Percentiles rank a stretch among this genome's conserved stretches.
Conservation (phyloP, 2,329 filamentous ascomycete genomes). For the Sclerotinia sclerotiorum region DNA sequence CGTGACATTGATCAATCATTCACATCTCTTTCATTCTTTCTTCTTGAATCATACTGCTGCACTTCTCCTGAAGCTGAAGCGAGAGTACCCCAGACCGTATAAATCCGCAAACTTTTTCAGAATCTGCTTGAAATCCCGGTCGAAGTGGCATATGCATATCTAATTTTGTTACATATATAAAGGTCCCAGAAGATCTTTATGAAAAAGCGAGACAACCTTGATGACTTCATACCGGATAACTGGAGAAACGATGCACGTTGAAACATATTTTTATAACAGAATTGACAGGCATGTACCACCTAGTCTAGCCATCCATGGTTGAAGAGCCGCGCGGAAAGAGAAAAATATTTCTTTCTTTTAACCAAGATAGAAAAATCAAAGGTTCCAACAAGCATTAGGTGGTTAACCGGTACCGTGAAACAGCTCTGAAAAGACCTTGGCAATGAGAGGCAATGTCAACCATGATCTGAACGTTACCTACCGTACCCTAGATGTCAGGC, state of each 20-base stretch:
- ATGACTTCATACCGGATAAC: neutral
- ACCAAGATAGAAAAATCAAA: neutral
- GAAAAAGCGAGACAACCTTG: neutral
- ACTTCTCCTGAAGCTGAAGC: neutral
- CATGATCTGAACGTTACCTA: neutral
- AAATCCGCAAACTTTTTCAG: neutral
- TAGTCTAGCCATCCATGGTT: constrained; percentile 7
- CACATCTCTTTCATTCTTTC: no score
- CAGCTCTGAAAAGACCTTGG: neutral
- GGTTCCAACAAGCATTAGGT: constrained; percentile 8
- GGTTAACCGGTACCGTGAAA: neutral
- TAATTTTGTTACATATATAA: neutral
- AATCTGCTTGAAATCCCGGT: neutral
- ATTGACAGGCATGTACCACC: neutral
- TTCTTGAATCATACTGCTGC: neutral
- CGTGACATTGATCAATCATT: neutral
- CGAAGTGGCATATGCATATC: neutral
- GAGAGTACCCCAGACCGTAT: neutral
- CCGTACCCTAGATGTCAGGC: neutral
- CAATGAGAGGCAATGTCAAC: neutral
- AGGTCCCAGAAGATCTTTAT: neutral
- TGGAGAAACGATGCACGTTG: neutral
- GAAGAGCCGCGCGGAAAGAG: constrained; percentile 5
- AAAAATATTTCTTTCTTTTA: neutral
- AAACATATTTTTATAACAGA: neutral